Evolutionary conservation across 176 grass and related monocot genomes (phyloP), one percentile per base, ranked within the genome.

Genomic region (Chloris gayana): DNA sequence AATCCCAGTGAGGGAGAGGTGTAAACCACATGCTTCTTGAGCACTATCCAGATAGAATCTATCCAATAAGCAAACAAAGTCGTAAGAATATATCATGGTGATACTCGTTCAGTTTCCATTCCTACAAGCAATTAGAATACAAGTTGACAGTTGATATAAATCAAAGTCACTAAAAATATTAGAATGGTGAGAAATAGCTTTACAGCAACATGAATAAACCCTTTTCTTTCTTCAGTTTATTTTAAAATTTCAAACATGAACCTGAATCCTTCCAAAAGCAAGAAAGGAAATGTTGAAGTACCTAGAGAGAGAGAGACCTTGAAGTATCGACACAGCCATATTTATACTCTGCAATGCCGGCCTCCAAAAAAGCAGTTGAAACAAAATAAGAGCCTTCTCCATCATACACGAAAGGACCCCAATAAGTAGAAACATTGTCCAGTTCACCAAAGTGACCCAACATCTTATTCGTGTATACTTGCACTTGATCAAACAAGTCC

Each of bases 251-350:
- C 73, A 24, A 19, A 19, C 17, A 41, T 61, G 56, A 42, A n/a
- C 10, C 42, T 63, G 57, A 26, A 51, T 42, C 67, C 27, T 77
- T 38, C 35, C 18, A 22, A 69, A 35, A 69, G 58, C 15, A 60
- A 29, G 67, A 38, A 79, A 79, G 22, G 35, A 37, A 37, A 4
- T 4, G 35, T 37, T 37, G 35, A 37, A 37, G 35, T 5, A 5
- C 34, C n/a, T n/a, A 64, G 25, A 24, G 29, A 45, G 53, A 42
- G 18, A 26, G 49, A 39, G 14, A 82, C 91, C 89, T 90, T 79
- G 87, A 94, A 64, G 85, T 76, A 80, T 94, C 94, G 82, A 90
- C n/a, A n/a, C n/a, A n/a, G n/a, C n/a, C n/a, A n/a, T n/a, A n/a
- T n/a, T n/a, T n/a, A n/a, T n/a, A n/a, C n/a, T n/a, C n/a, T n/a